Conservation (phyloP, 257 asterid species). For the Misopates orontium region DNA sequence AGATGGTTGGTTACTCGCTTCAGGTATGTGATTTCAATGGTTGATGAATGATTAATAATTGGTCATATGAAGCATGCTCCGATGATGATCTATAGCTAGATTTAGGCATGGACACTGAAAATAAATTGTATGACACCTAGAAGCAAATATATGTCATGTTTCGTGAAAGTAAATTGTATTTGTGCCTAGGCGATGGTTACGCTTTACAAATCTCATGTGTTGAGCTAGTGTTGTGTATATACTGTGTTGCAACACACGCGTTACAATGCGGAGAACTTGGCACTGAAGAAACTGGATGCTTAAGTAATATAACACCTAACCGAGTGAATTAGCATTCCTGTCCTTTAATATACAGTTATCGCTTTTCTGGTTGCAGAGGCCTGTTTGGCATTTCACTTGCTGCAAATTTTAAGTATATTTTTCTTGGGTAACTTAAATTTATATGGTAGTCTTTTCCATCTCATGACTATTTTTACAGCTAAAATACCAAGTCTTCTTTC, state of each 20-base stretch:
- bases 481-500: constrained; percentile 9
- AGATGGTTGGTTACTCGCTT: constrained; percentile 79
- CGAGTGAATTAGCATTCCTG: neutral
- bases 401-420: neutral
- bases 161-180: neutral
- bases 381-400: neutral
- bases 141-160: neutral
- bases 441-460: constrained; percentile 3
- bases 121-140: constrained; percentile 3
- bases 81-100: neutral
- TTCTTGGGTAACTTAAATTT: neutral
- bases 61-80: neutral
- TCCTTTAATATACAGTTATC: neutral
- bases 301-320: neutral
- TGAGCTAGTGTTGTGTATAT: neutral
- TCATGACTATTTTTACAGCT: neutral
- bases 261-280: constrained; percentile 9
- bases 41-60: constrained; percentile 14
- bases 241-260: neutral
- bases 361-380: neutral
- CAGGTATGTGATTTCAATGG: constrained; percentile 49
- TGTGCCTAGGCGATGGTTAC: neutral
- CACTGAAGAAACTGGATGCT: neutral
- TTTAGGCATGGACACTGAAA: constrained; percentile 6
- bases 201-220: neutral